Conservation (phyloP, 352 stramenopile species). For the Globisporangium polare region DNA sequence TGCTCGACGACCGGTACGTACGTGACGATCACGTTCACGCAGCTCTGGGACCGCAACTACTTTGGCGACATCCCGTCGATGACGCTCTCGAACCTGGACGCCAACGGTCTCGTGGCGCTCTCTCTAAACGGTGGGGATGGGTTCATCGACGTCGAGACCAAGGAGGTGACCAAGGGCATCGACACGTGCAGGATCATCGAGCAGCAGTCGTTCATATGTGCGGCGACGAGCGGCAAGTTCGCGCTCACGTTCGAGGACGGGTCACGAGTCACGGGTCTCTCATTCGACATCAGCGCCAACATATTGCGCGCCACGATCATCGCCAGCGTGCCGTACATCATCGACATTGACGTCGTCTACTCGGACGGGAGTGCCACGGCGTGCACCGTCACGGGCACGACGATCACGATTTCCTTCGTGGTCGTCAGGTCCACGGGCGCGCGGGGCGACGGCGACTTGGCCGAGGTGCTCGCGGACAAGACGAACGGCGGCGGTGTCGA, state of each 20-base stretch:
- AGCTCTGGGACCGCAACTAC: constrained; percentile 47
- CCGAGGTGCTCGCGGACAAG: constrained; percentile 36
- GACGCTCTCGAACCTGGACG: constrained; percentile 47
- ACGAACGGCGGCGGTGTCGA: constrained; percentile 42
- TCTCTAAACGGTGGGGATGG: constrained; percentile 40
- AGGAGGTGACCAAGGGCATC: constrained; percentile 66
- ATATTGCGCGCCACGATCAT: constrained; percentile 41
- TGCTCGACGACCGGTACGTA: constrained; percentile 59
- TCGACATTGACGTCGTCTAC: constrained; percentile 61
- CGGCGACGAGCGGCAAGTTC: constrained; percentile 63
- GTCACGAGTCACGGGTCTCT: constrained; percentile 32
- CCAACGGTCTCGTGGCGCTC: constrained; percentile 43
- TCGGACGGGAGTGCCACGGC: constrained; percentile 24
- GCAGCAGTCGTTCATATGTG: constrained; percentile 55
- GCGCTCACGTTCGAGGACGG: constrained; percentile 64
- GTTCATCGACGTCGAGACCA: constrained; percentile 62
- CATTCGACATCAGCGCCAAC: constrained; percentile 38
- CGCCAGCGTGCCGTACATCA: constrained; percentile 42
- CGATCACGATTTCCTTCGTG: constrained; percentile 58
- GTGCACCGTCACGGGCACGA: constrained; percentile 50
- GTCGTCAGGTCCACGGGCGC: constrained; percentile 40
- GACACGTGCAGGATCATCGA: constrained; percentile 68
- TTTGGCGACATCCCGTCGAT: constrained; percentile 62
- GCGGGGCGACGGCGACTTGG: constrained; percentile 50
- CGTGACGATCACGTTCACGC: constrained; percentile 49